Evolutionary conservation across 1,284 basidiomycete genomes (phyloP).

Genomic region (Moesziomyces antarcticus): DNA sequence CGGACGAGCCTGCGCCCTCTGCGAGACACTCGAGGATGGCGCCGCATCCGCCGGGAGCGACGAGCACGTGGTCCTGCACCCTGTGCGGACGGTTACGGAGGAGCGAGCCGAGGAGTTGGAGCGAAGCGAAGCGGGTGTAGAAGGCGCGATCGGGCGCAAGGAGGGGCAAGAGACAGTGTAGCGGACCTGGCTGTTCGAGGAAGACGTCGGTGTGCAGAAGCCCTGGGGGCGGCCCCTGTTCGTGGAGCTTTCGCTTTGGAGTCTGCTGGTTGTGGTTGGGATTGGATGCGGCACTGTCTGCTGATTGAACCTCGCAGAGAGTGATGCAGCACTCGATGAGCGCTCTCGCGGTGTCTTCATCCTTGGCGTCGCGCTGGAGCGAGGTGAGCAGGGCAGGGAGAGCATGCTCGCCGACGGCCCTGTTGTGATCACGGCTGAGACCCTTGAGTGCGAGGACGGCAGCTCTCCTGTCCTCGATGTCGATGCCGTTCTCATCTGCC

Average conservation of each 20-base stretch:
- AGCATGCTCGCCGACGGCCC: slow-evolving; percentile 67
- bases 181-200: slow-evolving; percentile 77
- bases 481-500: slow-evolving; percentile 28
- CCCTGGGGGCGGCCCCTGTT: slow-evolving; percentile 72
- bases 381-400: slow-evolving; percentile 51
- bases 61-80: slow-evolving; percentile 89
- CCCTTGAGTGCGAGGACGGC: slow-evolving; percentile 92
- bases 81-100: slow-evolving; percentile 75
- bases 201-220: slow-evolving; percentile 79
- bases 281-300: slow-evolving; percentile 8
- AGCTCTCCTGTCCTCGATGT: slow-evolving; percentile 81
- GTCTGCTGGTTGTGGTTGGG: slow-evolving; percentile 18
- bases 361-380: slow-evolving; percentile 48
- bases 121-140: slow-evolving; percentile 85
- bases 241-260: slow-evolving; percentile 32
- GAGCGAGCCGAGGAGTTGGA: slow-evolving; percentile 87
- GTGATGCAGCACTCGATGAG: slow-evolving; percentile 58
- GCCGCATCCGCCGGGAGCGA: slow-evolving; percentile 78
- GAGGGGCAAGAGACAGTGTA: slow-evolving; percentile 81
- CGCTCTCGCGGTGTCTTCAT: slow-evolving; percentile 58
- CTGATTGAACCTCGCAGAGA: slow-evolving; percentile 52
- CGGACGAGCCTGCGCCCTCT: slow-evolving; percentile 68
- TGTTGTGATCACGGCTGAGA: slow-evolving; percentile 87
- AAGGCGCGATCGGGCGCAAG: slow-evolving; percentile 71
- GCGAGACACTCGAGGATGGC: slow-evolving; percentile 74